Evolutionary conservation across 2,329 filamentous ascomycete species (phyloP), one percentile per base, ranked within the genome.

Genomic region (Microdochium nivale): DNA sequence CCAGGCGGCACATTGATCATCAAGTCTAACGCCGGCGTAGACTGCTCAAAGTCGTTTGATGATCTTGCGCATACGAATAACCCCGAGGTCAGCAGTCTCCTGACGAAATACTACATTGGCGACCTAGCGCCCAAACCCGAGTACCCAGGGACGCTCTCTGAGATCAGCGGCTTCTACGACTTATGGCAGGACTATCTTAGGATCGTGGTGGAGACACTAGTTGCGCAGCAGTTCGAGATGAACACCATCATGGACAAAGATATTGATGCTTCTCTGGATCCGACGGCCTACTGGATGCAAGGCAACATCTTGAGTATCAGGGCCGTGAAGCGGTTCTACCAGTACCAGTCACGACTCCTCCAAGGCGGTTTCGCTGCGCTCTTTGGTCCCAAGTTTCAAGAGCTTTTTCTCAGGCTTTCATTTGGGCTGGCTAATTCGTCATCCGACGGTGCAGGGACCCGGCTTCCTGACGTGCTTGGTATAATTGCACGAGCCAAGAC

Each of bases 21-120:
- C 57, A 74, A 75, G 54, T 77, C 73, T 2, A 79, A 78, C 51
- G 76, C 76, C 0, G 76, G 77, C n/a, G 71, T 77, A 0, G 77
- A 80, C 56, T 78, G 76, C 53, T 70, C 70, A 7, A 69, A 71
- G 54, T 75, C 75, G 0, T 80, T 80, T 47, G 76, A 80, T 55
- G 72, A 76, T 47, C 69, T 80, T 3, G 76, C 75, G 0, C 77
- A 80, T 56, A 77, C 75, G 1, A 78, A 75, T 55, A 79, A 80
- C 49, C 75, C 77, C 0, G 76, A 79, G 56, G 76, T 79, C 0
- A 66, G 70, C 3, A 77, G 74, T 58, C 67, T 80, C 1, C 59
- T 80, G 3, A 76, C 75, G 1, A 78, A 78, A 43, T 80, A 80
- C 57, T 78, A 78, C 50, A 71, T 79, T 9, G 76, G 76, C 0